phyloP scores from a whole-genome alignment of 192 early-diverging fungal species.

The Spizellomyces punctatus region DNA sequence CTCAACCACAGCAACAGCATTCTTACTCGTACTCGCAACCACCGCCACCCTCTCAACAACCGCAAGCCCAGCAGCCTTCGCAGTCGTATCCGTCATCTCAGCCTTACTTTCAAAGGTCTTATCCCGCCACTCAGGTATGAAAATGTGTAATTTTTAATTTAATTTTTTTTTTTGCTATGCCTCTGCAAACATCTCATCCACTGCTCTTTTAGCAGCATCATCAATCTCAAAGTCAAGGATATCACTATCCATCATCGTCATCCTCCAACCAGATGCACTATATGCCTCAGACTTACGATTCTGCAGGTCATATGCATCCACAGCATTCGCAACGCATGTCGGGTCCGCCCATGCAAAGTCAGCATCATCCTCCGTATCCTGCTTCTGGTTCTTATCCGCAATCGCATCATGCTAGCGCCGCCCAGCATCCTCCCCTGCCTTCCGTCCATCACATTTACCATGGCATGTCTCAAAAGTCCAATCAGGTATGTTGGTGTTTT shows the following conservation, averaged over 20 bases:
- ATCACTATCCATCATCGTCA: slow-evolving; percentile 8
- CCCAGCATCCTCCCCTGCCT: slow-evolving; percentile 2
- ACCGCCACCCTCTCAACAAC: not conserved
- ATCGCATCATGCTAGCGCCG: not conserved
- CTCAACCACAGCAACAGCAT: not conserved
- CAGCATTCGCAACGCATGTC: not conserved
- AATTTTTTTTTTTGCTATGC: too few relatives aligned
- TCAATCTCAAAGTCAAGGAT: not conserved
- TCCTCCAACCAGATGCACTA: not conserved
- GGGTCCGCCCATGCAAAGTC: not conserved
- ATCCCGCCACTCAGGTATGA: too few relatives aligned
- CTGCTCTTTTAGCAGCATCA: not conserved
- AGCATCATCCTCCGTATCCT: not conserved
- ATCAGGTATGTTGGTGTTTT: not conserved
- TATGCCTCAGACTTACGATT: slow-evolving; percentile 2
- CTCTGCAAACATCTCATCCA: too few relatives aligned
- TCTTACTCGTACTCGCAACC: not conserved
- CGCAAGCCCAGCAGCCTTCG: not conserved
- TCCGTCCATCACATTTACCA: not conserved
- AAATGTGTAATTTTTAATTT: too few relatives aligned
- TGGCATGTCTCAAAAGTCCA: slow-evolving; percentile 2
- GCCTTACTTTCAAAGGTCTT: too few relatives aligned
- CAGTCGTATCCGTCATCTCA: too few relatives aligned
- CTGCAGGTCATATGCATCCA: not conserved
- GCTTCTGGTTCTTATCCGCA: slow-evolving; percentile 3